Conservation (phyloP, 1,284 basidiomycete species). For the Puccinia hordei region DNA sequence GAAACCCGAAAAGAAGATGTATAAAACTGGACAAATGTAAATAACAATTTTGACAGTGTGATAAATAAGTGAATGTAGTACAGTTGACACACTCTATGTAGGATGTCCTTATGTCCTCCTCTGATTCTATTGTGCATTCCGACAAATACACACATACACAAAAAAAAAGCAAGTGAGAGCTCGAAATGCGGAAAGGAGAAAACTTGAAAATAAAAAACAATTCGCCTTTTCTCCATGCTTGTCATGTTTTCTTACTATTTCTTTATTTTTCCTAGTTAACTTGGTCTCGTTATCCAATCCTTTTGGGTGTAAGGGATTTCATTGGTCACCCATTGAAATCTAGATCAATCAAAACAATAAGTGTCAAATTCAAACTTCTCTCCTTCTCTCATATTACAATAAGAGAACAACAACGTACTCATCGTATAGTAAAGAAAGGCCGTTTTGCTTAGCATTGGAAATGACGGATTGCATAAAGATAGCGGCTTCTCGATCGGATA, state of each 20-base stretch:
- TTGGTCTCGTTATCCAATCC: conserved; percentile 47
- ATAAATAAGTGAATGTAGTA: no score
- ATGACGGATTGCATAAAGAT: conserved; percentile 87
- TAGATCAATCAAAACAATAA: conserved; percentile 1
- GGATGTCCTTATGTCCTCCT: no score
- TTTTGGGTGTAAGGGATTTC: conserved; percentile 51
- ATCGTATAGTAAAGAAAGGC: conserved; percentile 86
- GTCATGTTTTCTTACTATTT: neutral
- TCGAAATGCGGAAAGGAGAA: no score
- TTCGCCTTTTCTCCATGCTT: neutral
- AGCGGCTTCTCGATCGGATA: conserved; percentile 87
- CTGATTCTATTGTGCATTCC: no score
- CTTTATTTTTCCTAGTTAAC: neutral
- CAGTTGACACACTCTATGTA: no score
- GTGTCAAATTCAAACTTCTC: neutral
- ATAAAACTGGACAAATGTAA: no score
- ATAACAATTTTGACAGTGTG: no score
- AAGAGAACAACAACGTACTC: conserved; percentile 63
- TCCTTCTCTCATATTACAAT: neutral
- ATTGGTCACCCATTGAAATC: conserved; percentile 51
- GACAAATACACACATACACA: no score
- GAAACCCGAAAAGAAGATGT: no score
- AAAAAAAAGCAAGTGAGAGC: no score
- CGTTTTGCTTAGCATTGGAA: conserved; percentile 90
- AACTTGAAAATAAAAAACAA: no score